Conservation (phyloP, 73 alveolate genomes). For the Tetrahymena thermophila region DNA sequence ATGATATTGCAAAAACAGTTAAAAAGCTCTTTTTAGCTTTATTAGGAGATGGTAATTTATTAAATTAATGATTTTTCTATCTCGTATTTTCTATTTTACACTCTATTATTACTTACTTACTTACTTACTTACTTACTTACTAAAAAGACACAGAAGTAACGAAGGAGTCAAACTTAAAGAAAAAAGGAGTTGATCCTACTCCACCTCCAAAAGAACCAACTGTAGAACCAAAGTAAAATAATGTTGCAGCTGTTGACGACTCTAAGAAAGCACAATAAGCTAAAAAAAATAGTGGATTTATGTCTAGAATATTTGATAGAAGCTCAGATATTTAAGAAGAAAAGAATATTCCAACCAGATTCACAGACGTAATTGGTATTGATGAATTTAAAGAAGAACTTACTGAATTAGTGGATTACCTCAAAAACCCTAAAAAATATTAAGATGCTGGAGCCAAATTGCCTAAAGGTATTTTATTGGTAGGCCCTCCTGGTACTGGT, state of each 20-base stretch:
- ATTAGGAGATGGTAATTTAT: neutral
- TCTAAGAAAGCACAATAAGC: neutral
- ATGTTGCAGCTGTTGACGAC: neutral
- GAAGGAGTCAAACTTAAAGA: neutral
- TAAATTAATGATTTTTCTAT: neutral
- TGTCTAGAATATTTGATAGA: neutral
- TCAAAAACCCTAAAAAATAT: conserved; percentile 76
- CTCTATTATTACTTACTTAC: no score
- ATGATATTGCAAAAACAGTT: neutral
- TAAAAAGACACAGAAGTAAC: neutral
- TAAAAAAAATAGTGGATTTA: neutral
- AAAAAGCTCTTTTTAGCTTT: neutral
- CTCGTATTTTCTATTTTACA: neutral
- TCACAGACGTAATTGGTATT: conserved; percentile 70
- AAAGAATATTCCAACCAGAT: neutral
- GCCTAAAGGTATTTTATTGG: conserved; percentile 74
- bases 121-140: no score
- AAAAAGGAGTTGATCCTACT: neutral
- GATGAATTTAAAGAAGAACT: conserved; percentile 82
- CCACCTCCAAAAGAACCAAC: neutral
- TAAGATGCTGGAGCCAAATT: conserved; percentile 76
- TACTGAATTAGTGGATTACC: conserved; percentile 64
- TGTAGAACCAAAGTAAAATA: neutral
- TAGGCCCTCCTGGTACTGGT: conserved; percentile 91
- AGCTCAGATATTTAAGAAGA: neutral